These are phyloP conservation scores for Zygosaccharomyces pseudobailii DNA, from an alignment of 1,139 yeast species.

Conservation along the genomic window DNA sequence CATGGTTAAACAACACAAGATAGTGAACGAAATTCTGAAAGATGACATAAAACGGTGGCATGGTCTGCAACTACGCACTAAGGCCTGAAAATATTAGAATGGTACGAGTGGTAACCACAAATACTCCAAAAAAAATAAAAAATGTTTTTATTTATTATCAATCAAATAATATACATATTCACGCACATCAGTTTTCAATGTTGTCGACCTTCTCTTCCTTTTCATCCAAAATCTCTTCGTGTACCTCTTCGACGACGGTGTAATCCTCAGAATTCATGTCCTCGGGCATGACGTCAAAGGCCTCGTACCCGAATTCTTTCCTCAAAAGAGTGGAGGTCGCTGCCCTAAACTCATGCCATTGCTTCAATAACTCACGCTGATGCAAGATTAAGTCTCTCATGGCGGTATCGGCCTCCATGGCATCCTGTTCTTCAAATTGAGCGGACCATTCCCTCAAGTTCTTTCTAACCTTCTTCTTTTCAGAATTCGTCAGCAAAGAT, in stretches of 20 bases:
- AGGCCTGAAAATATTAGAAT: conserved; percentile 20
- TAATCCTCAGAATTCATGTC: conserved; percentile 47
- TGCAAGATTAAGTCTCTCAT: conserved; percentile 81
- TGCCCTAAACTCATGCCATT: conserved; percentile 79
- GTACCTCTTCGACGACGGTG: conserved; percentile 55
- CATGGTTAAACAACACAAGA: conserved; percentile 85
- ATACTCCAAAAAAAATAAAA: not conserved
- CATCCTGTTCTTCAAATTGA: conserved; percentile 91
- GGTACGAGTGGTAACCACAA: not conserved
- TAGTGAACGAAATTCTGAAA: conserved; percentile 75
- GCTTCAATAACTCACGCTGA: conserved; percentile 77
- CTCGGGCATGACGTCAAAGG: conserved; percentile 33
- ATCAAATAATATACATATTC: not conserved
- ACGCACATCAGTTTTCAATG: conserved; percentile 1
- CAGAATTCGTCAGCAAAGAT: conserved; percentile 66
- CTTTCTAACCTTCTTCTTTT: conserved; percentile 81
- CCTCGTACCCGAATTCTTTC: conserved; percentile 18
- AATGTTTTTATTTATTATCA: not conserved
- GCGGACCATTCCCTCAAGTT: conserved; percentile 85
- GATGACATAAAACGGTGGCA: conserved; percentile 94
- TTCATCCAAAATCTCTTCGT: conserved; percentile 57
- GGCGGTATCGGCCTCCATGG: conserved; percentile 94
- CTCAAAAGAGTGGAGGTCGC: conserved; percentile 13
- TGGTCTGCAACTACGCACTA: conserved; percentile 82
- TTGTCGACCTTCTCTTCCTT: conserved; percentile 65